These are phyloP conservation scores for Grammothele lineata DNA, from an alignment of 768 basidiomycete species.

Conservation along the genomic window DNA sequence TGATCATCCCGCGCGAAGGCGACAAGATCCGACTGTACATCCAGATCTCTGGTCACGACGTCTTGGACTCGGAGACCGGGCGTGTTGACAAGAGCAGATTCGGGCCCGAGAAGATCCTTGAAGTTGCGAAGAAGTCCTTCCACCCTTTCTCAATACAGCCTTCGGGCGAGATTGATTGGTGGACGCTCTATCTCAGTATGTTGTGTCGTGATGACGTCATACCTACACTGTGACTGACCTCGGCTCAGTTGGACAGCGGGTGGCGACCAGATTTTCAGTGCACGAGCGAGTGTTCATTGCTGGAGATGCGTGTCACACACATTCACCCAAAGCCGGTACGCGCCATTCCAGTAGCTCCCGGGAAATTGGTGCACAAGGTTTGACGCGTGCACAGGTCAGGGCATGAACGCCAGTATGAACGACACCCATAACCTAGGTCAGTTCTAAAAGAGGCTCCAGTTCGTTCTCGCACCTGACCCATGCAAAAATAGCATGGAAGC, in stretches of 20 bases:
- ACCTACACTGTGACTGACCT: slow-evolving; percentile 5
- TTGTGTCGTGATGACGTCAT: slow-evolving; percentile 3
- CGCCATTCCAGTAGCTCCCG: background rate
- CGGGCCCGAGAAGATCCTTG: slow-evolving; percentile 36
- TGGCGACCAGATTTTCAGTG: slow-evolving; percentile 46
- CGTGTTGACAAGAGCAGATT: slow-evolving; percentile 37
- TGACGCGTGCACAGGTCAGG: slow-evolving; percentile 41
- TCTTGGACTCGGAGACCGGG: slow-evolving; percentile 32
- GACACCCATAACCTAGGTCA: slow-evolving; percentile 49
- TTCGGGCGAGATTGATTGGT: slow-evolving; percentile 39
- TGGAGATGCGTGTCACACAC: slow-evolving; percentile 50
- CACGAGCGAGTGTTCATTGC: slow-evolving; percentile 51
- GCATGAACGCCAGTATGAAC: slow-evolving; percentile 51
- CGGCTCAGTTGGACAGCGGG: slow-evolving; percentile 53
- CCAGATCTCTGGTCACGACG: slow-evolving; percentile 43
- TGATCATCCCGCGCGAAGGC: slow-evolving; percentile 50
- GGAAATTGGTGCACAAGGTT: too few relatives aligned
- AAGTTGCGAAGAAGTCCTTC: slow-evolving; percentile 39
- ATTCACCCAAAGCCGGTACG: slow-evolving; percentile 39
- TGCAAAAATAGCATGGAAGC: slow-evolving; percentile 42
- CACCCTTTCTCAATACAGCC: slow-evolving; percentile 34
- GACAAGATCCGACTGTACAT: slow-evolving; percentile 48
- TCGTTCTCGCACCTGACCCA: background rate
- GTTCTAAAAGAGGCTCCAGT: too few relatives aligned
- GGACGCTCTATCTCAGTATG: slow-evolving; percentile 47